Conservation (phyloP, 2,329 filamentous ascomycete species). For the Botrytis tulipae region DNA sequence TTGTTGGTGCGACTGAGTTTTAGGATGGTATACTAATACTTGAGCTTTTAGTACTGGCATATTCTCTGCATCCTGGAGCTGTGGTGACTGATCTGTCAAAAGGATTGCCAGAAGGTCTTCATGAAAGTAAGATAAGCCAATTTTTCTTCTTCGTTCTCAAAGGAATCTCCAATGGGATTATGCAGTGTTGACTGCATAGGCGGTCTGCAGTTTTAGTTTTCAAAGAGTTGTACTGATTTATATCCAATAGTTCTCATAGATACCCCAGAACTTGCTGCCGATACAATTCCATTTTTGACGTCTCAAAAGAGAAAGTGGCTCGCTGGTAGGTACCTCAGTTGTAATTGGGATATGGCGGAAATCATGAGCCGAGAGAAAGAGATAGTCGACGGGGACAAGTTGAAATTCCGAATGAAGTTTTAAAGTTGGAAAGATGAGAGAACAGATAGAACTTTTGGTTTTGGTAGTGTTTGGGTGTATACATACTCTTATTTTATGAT, state of each 20-base stretch:
- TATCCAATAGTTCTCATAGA: background rate
- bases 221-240: background rate
- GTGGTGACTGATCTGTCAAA: background rate
- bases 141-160: background rate
- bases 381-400: background rate
- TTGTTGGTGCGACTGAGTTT: background rate
- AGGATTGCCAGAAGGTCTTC: rapidly evolving
- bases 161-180: background rate
- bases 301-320: background rate
- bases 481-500: background rate
- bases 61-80: background rate
- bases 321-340: background rate
- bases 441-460: background rate
- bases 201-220: background rate
- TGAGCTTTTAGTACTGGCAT: background rate
- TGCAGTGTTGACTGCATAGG: background rate
- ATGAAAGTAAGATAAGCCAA: background rate
- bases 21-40: background rate
- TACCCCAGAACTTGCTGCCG: background rate
- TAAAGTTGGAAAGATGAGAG: background rate
- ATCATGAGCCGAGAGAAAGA: background rate
- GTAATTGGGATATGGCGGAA: background rate
- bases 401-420: background rate
- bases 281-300: background rate
- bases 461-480: background rate